These are phyloP conservation scores for Termitomyces sp. DNA, from an alignment of 1,284 basidiomycete genomes.

Conservation along the genomic window DNA sequence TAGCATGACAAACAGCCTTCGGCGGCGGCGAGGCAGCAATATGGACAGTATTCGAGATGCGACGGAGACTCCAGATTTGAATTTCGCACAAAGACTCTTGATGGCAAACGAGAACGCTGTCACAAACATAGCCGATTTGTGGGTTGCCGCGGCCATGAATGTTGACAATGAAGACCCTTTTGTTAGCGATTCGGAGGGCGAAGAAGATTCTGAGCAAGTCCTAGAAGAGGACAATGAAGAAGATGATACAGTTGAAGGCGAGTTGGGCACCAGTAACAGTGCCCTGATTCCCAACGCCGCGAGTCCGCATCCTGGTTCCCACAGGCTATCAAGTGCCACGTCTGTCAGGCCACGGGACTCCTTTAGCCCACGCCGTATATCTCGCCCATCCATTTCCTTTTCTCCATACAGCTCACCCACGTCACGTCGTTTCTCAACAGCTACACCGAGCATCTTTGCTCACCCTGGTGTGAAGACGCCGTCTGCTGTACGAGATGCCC, in stretches of 20 bases:
- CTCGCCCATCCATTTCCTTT: slow-evolving; percentile 29
- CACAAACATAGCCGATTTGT: slow-evolving; percentile 84
- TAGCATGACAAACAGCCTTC: slow-evolving; percentile 44
- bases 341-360: slow-evolving; percentile 18
- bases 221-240: slow-evolving; percentile 31
- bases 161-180: slow-evolving; percentile 80
- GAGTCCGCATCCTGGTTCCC: slow-evolving; percentile 20
- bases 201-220: slow-evolving; percentile 27
- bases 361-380: slow-evolving; percentile 29
- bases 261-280: slow-evolving; percentile 17
- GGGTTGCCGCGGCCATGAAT: slow-evolving; percentile 91
- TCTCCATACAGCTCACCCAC: slow-evolving; percentile 32
- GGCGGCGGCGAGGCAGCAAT: slow-evolving; percentile 47
- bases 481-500: slow-evolving; percentile 64
- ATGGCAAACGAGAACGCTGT: slow-evolving; percentile 90
- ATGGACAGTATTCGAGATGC: slow-evolving; percentile 36
- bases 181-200: slow-evolving; percentile 49
- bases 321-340: slow-evolving; percentile 20
- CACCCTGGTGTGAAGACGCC: slow-evolving; percentile 76
- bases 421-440: slow-evolving; percentile 49
- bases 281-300: slow-evolving; percentile 17
- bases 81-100: slow-evolving; percentile 86
- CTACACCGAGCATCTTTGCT: slow-evolving; percentile 70
- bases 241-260: slow-evolving; percentile 20
- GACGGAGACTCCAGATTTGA: slow-evolving; percentile 48